These are phyloP conservation scores for Alternaria incomplexa DNA, from an alignment of 2,329 filamentous ascomycete species.

Conservation along the genomic window DNA sequence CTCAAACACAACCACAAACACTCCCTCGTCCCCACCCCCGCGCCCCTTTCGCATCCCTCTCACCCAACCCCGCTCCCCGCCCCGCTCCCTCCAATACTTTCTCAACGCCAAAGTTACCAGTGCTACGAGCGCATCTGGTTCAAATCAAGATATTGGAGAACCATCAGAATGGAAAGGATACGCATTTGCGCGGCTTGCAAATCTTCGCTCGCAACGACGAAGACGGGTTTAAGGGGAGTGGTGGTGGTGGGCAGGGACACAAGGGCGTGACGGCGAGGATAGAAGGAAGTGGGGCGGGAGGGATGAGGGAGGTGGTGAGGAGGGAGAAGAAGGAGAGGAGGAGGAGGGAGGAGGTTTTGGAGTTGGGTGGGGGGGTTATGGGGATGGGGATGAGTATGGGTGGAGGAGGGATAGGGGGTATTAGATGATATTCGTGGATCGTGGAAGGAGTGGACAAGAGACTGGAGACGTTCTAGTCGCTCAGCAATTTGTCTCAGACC, in stretches of 20 bases:
- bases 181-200: conserved; percentile 92
- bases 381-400: neutral
- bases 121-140: conserved; percentile 85
- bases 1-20: conserved; percentile 7
- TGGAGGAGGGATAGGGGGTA: conserved; percentile 1
- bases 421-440: no score
- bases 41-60: conserved; percentile 27
- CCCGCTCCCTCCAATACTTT: neutral
- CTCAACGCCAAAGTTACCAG: conserved; percentile 69
- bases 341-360: conserved; percentile 20
- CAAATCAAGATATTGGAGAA: conserved; percentile 94
- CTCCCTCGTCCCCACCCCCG: conserved; percentile 19
- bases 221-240: conserved; percentile 4
- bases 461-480: no score
- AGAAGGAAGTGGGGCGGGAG: conserved; percentile 9
- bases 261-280: conserved; percentile 16
- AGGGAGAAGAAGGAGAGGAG: conserved; percentile 10
- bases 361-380: conserved; percentile 14
- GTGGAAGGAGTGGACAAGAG: no score
- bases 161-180: conserved; percentile 99
- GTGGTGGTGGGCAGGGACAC: conserved; percentile 5
- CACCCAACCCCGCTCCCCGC: conserved; percentile 12
- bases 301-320: neutral
- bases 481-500: no score
- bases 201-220: conserved; percentile 67